A percentile compares a stretch with the other conserved stretches of the same genome.
These are phyloP conservation scores for Phylloporus arenicola DNA, from an alignment of 768 basidiomycete species.

Conservation along the genomic window DNA sequence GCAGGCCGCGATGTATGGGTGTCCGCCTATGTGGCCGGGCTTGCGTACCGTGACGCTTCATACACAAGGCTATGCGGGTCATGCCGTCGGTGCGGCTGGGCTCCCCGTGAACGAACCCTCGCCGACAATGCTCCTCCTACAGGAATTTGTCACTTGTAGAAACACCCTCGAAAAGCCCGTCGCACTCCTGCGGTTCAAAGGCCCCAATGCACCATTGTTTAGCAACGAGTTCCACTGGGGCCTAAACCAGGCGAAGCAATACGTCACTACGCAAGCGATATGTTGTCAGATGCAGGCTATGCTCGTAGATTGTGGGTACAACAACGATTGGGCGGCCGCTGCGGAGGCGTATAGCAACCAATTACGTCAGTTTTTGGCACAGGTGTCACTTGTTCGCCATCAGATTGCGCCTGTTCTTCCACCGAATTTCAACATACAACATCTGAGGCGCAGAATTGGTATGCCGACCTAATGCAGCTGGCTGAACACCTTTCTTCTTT, in stretches of 20 bases:
- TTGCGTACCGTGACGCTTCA: slow-evolving; percentile 25
- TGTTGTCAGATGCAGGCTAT: slow-evolving; percentile 20
- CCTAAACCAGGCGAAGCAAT: slow-evolving; percentile 22
- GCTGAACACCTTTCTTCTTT: not conserved
- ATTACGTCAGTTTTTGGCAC: slow-evolving; percentile 27
- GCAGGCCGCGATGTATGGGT: slow-evolving; percentile 25
- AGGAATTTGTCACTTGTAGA: slow-evolving; percentile 22
- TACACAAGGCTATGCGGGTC: slow-evolving; percentile 26
- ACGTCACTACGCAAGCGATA: slow-evolving; percentile 18
- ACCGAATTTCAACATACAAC: slow-evolving; percentile 30
- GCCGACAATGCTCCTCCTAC: slow-evolving; percentile 25
- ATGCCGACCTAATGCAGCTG: slow-evolving; percentile 14
- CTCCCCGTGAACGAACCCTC: slow-evolving; percentile 29
- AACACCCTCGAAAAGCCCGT: slow-evolving; percentile 21
- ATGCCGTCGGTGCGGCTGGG: slow-evolving; percentile 10
- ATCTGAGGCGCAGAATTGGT: slow-evolving; percentile 26
- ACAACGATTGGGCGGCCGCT: slow-evolving; percentile 24
- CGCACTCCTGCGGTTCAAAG: slow-evolving; percentile 23
- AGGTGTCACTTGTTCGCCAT: slow-evolving; percentile 28
- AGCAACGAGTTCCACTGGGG: slow-evolving; percentile 28
- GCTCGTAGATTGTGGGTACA: slow-evolving; percentile 24
- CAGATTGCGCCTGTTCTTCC: slow-evolving; percentile 29
- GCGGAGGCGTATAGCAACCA: slow-evolving; percentile 29
- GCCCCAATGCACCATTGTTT: slow-evolving; percentile 26
- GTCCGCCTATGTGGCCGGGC: slow-evolving; percentile 27